Conservation (phyloP, 768 basidiomycete species). For the Macrocybe gigantea region DNA sequence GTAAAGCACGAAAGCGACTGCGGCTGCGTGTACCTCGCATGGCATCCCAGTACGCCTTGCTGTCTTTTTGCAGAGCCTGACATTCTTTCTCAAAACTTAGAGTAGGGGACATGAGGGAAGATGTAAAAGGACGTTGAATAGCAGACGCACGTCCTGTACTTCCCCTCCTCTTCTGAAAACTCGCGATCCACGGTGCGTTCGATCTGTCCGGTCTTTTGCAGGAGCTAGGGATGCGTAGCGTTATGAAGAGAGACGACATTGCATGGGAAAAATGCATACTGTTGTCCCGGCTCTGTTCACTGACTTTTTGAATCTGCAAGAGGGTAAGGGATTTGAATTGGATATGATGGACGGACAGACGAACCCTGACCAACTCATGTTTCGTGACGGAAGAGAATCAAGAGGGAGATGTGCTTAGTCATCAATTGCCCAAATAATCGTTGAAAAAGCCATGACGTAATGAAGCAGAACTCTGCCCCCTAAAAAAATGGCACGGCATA, state of each 20-base stretch:
- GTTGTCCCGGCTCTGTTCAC: constrained; percentile 90
- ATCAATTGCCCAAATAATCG: neutral
- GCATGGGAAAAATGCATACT: constrained; percentile 33
- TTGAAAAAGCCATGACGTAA: no score
- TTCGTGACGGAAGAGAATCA: neutral
- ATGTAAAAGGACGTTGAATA: neutral
- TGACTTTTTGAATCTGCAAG: constrained; percentile 82
- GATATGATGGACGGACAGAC: neutral
- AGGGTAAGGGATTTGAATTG: constrained; percentile 2
- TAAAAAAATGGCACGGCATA: no score
- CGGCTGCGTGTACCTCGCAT: constrained; percentile 66
- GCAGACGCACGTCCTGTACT: constrained; percentile 74
- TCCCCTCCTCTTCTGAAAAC: constrained; percentile 87
- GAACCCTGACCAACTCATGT: constrained; percentile 28
- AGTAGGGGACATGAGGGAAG: constrained; percentile 7
- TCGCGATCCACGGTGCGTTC: constrained; percentile 94
- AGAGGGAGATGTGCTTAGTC: constrained; percentile 10
- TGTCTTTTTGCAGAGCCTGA: constrained; percentile 87
- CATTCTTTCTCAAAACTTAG: constrained; percentile 96
- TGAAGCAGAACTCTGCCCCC: no score
- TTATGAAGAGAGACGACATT: constrained; percentile 3
- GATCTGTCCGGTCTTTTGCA: constrained; percentile 98
- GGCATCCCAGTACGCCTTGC: constrained; percentile 90
- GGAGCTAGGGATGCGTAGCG: constrained; percentile 45
- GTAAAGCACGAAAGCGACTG: neutral